Conservation (phyloP, 495 filamentous ascomycete genomes). For the Friedmanniomyces endolithicus region DNA sequence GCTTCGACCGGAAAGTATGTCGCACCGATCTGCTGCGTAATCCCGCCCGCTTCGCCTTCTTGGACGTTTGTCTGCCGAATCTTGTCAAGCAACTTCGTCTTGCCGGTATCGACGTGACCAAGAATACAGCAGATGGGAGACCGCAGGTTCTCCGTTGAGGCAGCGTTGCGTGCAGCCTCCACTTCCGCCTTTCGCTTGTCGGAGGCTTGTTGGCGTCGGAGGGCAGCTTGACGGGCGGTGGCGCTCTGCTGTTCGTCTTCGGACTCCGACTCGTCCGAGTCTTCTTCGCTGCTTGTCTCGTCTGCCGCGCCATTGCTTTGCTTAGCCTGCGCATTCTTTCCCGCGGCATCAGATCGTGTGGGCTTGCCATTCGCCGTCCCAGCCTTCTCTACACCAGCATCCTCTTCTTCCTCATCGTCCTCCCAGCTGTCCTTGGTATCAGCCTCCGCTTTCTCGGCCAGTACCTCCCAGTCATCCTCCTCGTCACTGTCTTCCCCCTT, state of each 20-base stretch:
- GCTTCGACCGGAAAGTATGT: slow-evolving; percentile 98
- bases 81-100: slow-evolving; percentile 97
- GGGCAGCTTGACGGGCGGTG: slow-evolving; percentile 52
- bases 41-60: slow-evolving; percentile 98
- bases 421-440: slow-evolving; percentile 76
- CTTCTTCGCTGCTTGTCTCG: slow-evolving; percentile 40
- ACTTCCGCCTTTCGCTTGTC: slow-evolving; percentile 77
- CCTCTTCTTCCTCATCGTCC: slow-evolving; percentile 64
- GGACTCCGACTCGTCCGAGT: slow-evolving; percentile 42
- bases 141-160: slow-evolving; percentile 86
- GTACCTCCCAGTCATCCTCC: slow-evolving; percentile 80
- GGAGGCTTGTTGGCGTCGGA: slow-evolving; percentile 79
- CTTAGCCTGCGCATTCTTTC: slow-evolving; percentile 11
- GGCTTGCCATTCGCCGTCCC: slow-evolving; percentile 26
- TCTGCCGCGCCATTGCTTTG: slow-evolving; percentile 18
- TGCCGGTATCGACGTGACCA: slow-evolving; percentile 98
- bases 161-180: slow-evolving; percentile 80
- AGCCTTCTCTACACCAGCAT: slow-evolving; percentile 28
- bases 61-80: slow-evolving; percentile 98
- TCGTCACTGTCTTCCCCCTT: slow-evolving; percentile 44
- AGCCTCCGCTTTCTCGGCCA: slow-evolving; percentile 60
- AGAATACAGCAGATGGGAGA: slow-evolving; percentile 99
- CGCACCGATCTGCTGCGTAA: slow-evolving; percentile 98
- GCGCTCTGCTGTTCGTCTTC: slow-evolving; percentile 61
- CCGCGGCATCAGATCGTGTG: slow-evolving; percentile 14